Conservation (phyloP, 2,329 filamentous ascomycete genomes). For the Paecilomyces sp. region DNA sequence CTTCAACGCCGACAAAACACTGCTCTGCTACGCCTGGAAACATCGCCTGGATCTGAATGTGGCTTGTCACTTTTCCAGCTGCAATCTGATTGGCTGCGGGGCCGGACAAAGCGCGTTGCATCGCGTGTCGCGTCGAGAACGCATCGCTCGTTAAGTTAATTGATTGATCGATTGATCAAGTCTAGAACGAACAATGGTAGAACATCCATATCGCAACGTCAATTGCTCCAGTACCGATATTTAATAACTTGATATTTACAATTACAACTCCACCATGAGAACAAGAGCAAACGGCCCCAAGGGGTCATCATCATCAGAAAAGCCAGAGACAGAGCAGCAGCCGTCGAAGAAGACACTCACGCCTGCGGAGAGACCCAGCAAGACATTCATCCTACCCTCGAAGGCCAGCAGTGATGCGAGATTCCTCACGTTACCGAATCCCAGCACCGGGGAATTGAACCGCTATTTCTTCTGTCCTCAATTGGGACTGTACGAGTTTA, state of each 20-base stretch:
- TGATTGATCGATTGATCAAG: too few species aligned
- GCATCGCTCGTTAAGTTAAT: neutral
- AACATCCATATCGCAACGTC: neutral
- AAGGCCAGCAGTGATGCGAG: conserved; percentile 45
- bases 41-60: neutral
- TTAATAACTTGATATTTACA: neutral
- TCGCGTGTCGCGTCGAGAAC: conserved; percentile 19
- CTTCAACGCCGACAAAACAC: neutral
- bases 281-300: conserved; percentile 23
- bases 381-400: conserved; percentile 53
- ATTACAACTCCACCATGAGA: conserved; percentile 13
- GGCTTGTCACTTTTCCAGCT: conserved; percentile 9
- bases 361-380: conserved; percentile 27
- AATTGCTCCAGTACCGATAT: neutral
- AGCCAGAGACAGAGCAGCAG: conserved; percentile 13
- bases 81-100: conserved; percentile 19
- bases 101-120: conserved; percentile 1
- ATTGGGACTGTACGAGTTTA: conserved; percentile 56
- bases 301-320: conserved; percentile 8
- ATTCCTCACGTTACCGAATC: conserved; percentile 50
- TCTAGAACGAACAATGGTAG: too few species aligned
- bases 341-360: conserved; percentile 13
- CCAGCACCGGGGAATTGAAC: conserved; percentile 39
- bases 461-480: conserved; percentile 55
- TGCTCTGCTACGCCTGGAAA: neutral